Evolutionary conservation across 2,329 filamentous ascomycete genomes (phyloP).

Genomic region (Aspergillus puulaauensis): DNA sequence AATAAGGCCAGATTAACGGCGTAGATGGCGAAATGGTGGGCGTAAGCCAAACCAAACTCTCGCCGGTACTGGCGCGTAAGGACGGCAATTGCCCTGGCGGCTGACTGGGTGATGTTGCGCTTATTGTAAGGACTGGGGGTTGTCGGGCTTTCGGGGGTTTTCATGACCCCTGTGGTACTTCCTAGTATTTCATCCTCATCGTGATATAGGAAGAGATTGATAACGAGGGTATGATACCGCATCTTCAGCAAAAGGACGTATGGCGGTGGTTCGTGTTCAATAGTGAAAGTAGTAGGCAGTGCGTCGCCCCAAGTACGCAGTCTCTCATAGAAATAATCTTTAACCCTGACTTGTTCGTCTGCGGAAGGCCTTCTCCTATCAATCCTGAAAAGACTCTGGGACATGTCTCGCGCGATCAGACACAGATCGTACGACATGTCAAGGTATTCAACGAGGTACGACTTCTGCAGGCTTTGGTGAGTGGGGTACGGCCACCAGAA

Average conservation of each 20-base stretch:
- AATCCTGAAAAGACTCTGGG: slow-evolving; percentile 29
- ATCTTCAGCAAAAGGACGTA: slow-evolving; percentile 33
- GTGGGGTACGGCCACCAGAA: slow-evolving; percentile 36
- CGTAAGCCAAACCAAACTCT: slow-evolving; percentile 35
- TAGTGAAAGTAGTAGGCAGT: slow-evolving; percentile 30
- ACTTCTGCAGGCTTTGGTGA: slow-evolving; percentile 26
- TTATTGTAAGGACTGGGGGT: slow-evolving; percentile 21
- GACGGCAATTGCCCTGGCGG: slow-evolving; percentile 30
- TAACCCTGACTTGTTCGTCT: slow-evolving; percentile 20
- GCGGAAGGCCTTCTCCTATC: slow-evolving; percentile 7
- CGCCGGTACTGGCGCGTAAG: slow-evolving; percentile 31
- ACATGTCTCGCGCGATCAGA: slow-evolving; percentile 37
- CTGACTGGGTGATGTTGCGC: slow-evolving; percentile 24
- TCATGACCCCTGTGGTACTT: slow-evolving; percentile 19
- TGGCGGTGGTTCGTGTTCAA: slow-evolving; percentile 28
- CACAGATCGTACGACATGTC: slow-evolving; percentile 35
- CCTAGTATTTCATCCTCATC: slow-evolving; percentile 18
- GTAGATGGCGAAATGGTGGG: slow-evolving; percentile 39
- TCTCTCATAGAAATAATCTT: slow-evolving; percentile 29
- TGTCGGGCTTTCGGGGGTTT: slow-evolving; percentile 31
- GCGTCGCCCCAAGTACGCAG: slow-evolving; percentile 31
- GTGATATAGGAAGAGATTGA: slow-evolving; percentile 36
- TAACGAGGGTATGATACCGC: slow-evolving; percentile 34
- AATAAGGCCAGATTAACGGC: slow-evolving; percentile 40
- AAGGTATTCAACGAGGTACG: slow-evolving; percentile 32